phyloP scores from a whole-genome alignment of 441 rosid genomes.

The Euphorbia schlechtendalii region DNA sequence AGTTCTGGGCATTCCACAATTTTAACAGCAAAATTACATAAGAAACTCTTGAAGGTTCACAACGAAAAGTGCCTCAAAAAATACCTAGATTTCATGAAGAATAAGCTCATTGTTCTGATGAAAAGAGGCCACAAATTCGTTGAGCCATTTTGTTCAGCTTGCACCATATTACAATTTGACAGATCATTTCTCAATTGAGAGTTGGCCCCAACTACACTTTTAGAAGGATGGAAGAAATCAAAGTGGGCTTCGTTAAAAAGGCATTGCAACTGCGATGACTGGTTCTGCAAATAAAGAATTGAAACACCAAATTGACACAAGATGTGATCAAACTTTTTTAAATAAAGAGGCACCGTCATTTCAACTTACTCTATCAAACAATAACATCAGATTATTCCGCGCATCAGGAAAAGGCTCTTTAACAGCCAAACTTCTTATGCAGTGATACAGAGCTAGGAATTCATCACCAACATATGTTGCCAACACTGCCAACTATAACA shows the following conservation, averaged over 20 bases:
- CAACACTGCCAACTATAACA: constrained; percentile 72
- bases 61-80: constrained; percentile 10
- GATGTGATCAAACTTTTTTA: constrained; percentile 2
- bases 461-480: constrained; percentile 86
- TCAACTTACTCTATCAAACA: constrained; percentile 69
- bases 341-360: neutral
- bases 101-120: constrained; percentile 61
- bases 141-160: constrained; percentile 27
- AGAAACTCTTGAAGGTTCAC: neutral
- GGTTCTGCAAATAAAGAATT: constrained; percentile 53
- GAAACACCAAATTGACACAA: constrained; percentile 11
- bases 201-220: constrained; percentile 22
- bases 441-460: constrained; percentile 82
- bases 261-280: constrained; percentile 40
- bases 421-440: constrained; percentile 88
- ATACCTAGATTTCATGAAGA: constrained; percentile 68
- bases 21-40: neutral
- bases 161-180: constrained; percentile 19
- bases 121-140: constrained; percentile 54
- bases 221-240: constrained; percentile 52
- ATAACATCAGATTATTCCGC: constrained; percentile 58
- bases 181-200: constrained; percentile 21
- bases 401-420: constrained; percentile 95
- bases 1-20: neutral
- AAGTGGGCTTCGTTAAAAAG: constrained; percentile 37